phyloP scores from a whole-genome alignment of 345 rosid species.

The Hibiscus mutabilis region DNA sequence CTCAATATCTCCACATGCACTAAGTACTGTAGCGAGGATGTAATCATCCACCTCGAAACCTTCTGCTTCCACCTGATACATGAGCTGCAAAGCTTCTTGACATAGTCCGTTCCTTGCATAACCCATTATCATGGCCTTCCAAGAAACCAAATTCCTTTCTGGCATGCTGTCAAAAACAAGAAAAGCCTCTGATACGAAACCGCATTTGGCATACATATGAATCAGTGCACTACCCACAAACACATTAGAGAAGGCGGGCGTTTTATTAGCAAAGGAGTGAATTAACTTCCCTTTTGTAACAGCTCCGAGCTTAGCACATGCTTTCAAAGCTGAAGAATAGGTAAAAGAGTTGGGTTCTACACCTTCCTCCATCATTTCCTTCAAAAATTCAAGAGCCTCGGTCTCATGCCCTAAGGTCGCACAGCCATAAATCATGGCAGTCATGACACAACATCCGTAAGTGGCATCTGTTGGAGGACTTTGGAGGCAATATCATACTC shows the following conservation, averaged over 20 bases:
- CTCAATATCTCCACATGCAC: slow-evolving; percentile 59
- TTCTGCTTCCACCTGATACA: slow-evolving; percentile 67
- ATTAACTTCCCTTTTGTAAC: slow-evolving; percentile 55
- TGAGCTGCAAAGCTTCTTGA: slow-evolving; percentile 75
- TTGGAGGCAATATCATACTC: slow-evolving; percentile 47
- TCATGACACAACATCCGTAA: slow-evolving; percentile 81
- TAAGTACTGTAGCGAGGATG: slow-evolving; percentile 47
- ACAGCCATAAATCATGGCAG: slow-evolving; percentile 84
- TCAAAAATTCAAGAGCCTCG: slow-evolving; percentile 66
- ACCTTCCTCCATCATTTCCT: slow-evolving; percentile 82
- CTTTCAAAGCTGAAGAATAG: slow-evolving; percentile 74
- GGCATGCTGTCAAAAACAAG: slow-evolving; percentile 75
- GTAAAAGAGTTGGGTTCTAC: slow-evolving; percentile 73
- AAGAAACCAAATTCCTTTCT: slow-evolving; percentile 60
- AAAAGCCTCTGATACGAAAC: slow-evolving; percentile 62
- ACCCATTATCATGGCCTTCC: slow-evolving; percentile 82
- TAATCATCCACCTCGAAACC: slow-evolving; percentile 74
- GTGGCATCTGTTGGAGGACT: slow-evolving; percentile 60
- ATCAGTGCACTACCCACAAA: slow-evolving; percentile 80
- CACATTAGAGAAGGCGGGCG: slow-evolving; percentile 49
- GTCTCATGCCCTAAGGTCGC: slow-evolving; percentile 62
- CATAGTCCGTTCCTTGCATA: slow-evolving; percentile 68
- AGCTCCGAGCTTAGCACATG: slow-evolving; percentile 71
- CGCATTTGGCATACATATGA: slow-evolving; percentile 83
- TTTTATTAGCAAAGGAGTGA: slow-evolving; percentile 78